Evolutionary conservation across 2,329 filamentous ascomycete species (phyloP).

Genomic region (Chalara sp.): DNA sequence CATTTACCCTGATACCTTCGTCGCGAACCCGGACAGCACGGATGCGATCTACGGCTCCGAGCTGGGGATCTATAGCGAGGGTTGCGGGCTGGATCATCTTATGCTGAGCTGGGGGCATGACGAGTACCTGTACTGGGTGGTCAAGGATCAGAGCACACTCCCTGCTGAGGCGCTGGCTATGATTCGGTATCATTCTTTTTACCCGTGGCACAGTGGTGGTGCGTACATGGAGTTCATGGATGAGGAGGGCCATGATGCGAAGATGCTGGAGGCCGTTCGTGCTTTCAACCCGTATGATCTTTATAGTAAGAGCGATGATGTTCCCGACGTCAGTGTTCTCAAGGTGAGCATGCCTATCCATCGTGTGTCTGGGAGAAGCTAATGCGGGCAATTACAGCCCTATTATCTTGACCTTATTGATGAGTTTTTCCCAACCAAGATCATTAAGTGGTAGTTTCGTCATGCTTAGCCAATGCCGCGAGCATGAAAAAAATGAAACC

Average conservation of each 20-base stretch:
- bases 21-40: constrained; percentile 64
- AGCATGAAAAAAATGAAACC: too few relatives aligned
- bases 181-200: constrained; percentile 90
- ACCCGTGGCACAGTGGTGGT: constrained; percentile 80
- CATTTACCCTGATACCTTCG: constrained; percentile 75
- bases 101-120: constrained; percentile 90
- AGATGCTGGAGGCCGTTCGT: constrained; percentile 73
- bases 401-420: constrained; percentile 72
- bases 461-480: too few relatives aligned
- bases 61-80: constrained; percentile 71
- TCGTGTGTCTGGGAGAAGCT: neutral
- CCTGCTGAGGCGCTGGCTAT: constrained; percentile 81
- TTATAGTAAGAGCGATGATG: constrained; percentile 83
- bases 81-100: constrained; percentile 78
- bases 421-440: constrained; percentile 54
- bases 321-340: constrained; percentile 68
- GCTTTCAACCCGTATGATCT: constrained; percentile 89
- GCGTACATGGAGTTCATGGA: constrained; percentile 81
- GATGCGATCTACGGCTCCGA: constrained; percentile 69
- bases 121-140: constrained; percentile 80
- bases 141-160: constrained; percentile 73
- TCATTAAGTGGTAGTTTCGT: constrained; percentile 56
- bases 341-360: constrained; percentile 45
- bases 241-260: constrained; percentile 58
- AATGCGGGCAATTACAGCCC: constrained; percentile 35